Evolutionary conservation across 768 basidiomycete genomes (phyloP).

Genomic region (Tricholoma sp.): DNA sequence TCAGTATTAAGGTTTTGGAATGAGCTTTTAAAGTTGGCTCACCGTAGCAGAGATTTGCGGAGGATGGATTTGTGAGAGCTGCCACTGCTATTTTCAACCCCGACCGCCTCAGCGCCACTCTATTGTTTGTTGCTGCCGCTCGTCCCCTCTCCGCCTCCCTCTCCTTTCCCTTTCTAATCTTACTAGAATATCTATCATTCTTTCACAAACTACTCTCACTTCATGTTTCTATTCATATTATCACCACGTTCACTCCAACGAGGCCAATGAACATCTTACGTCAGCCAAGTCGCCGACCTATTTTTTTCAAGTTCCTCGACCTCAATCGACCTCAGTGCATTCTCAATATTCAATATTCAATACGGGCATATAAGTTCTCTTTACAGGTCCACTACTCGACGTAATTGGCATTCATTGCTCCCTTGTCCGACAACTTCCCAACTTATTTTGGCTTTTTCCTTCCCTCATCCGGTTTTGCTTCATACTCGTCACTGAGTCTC

Average conservation of each 20-base stretch:
- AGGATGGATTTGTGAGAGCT: conserved; percentile 45
- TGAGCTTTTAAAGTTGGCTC: conserved; percentile 63
- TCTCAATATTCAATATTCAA: too few relatives aligned
- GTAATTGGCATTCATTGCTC: neutral
- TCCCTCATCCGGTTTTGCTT: too few relatives aligned
- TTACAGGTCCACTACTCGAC: too few relatives aligned
- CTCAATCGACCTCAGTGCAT: neutral
- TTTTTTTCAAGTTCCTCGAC: conserved; percentile 15
- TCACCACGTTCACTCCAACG: neutral
- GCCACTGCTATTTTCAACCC: conserved; percentile 35
- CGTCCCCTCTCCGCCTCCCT: conserved; percentile 8
- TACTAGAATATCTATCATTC: neutral
- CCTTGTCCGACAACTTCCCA: too few relatives aligned
- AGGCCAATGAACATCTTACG: conserved; percentile 9
- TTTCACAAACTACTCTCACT: neutral
- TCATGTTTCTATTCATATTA: neutral
- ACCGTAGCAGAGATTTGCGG: conserved; percentile 60
- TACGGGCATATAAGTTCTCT: too few relatives aligned
- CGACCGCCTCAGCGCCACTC: conserved; percentile 19
- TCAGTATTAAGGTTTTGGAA: conserved; percentile 56
- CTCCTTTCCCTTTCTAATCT: neutral
- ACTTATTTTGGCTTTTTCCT: too few relatives aligned
- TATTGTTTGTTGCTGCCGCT: conserved; percentile 26
- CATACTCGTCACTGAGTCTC: too few relatives aligned
- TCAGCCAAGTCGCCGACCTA: conserved; percentile 19